Percentiles rank a stretch among this genome's conserved stretches.
Conservation (phyloP, 2,329 filamentous ascomycete genomes). For the Didymella lethalis region DNA sequence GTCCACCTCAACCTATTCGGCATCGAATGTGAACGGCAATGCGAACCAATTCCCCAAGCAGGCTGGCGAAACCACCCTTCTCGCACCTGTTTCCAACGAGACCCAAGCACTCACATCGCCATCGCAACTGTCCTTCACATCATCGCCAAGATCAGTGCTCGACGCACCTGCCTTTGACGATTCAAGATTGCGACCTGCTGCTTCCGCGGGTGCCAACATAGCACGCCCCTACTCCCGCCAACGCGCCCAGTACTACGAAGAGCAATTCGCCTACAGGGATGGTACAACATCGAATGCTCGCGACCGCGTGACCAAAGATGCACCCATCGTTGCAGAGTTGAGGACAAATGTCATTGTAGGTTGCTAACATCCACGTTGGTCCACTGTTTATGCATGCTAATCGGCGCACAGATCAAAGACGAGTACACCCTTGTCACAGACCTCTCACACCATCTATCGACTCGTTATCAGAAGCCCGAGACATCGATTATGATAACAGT, state of each 20-base stretch:
- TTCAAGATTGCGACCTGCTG: slow-evolving; percentile 24
- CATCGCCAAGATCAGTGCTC: slow-evolving; percentile 42
- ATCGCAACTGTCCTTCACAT: slow-evolving; percentile 50
- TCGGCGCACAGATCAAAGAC: slow-evolving; percentile 69
- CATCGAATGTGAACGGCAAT: slow-evolving; percentile 20
- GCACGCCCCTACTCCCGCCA: slow-evolving; percentile 34
- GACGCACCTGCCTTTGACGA: slow-evolving; percentile 26
- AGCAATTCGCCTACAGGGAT: slow-evolving; percentile 51
- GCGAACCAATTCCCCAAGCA: slow-evolving; percentile 45
- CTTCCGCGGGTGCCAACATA: slow-evolving; percentile 14
- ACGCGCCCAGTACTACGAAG: slow-evolving; percentile 50
- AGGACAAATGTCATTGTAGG: slow-evolving; percentile 61
- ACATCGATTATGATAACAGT: slow-evolving; percentile 77
- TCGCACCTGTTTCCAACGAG: slow-evolving; percentile 36
- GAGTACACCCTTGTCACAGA: slow-evolving; percentile 78
- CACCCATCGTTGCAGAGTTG: slow-evolving; percentile 58
- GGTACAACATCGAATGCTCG: slow-evolving; percentile 45
- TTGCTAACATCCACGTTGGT: slow-evolving; percentile 28
- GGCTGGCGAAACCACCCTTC: slow-evolving; percentile 42
- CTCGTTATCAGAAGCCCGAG: slow-evolving; percentile 77
- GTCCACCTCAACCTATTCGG: slow-evolving; percentile 45
- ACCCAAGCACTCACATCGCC: slow-evolving; percentile 47
- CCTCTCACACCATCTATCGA: slow-evolving; percentile 75
- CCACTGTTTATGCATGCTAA: slow-evolving; percentile 32
- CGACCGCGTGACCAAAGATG: slow-evolving; percentile 55